Evolutionary conservation across 495 filamentous ascomycete species (phyloP).

Genomic region (Aspergillus baeticus): DNA sequence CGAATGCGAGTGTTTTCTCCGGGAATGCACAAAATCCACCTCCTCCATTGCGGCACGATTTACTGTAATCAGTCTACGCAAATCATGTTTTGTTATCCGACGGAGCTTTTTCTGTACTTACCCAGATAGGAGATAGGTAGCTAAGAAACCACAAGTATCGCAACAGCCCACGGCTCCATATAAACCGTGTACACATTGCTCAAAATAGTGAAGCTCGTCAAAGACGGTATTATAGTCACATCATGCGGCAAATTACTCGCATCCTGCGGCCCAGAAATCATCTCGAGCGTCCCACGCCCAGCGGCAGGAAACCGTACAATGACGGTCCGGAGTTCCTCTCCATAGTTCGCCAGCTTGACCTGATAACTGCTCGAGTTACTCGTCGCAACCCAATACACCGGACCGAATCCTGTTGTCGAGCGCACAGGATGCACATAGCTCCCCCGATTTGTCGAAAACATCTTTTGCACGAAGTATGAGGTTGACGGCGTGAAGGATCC

Average conservation of each 20-base stretch:
- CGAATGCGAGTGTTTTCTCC: background rate
- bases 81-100: too few species aligned
- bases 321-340: conserved; percentile 21
- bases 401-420: conserved; percentile 42
- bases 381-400: conserved; percentile 60
- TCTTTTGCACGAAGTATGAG: conserved; percentile 41
- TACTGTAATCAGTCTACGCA: too few species aligned
- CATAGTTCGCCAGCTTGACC: conserved; percentile 37
- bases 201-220: conserved; percentile 5
- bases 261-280: conserved; percentile 23
- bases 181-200: conserved; percentile 24
- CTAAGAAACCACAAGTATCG: conserved; percentile 25
- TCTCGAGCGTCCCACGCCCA: conserved; percentile 24
- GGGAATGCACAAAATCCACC: too few species aligned
- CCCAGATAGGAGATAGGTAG: background rate
- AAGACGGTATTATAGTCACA: conserved; percentile 18
- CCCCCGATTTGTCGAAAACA: conserved; percentile 53
- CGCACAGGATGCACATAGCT: conserved; percentile 52
- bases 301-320: conserved; percentile 26
- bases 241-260: conserved; percentile 25
- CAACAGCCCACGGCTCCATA: conserved; percentile 32
- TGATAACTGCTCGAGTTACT: conserved; percentile 30
- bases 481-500: conserved; percentile 37
- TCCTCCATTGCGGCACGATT: too few species aligned
- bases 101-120: too few species aligned